phyloP scores from a whole-genome alignment of 2,329 filamentous ascomycete genomes.

The Beauveria medogensis region DNA sequence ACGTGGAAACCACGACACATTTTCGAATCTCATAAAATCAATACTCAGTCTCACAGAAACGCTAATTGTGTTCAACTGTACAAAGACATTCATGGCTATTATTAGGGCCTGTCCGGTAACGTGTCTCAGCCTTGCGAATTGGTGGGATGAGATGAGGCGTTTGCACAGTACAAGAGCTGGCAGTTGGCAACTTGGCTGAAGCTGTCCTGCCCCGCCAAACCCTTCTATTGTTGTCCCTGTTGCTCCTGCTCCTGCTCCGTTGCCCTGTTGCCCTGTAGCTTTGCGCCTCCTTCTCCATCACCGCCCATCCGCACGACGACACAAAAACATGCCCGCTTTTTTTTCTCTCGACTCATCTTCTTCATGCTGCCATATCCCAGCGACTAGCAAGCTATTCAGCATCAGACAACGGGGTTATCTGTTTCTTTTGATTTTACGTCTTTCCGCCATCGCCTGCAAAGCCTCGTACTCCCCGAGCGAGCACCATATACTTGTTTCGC shows the following conservation, averaged over 20 bases:
- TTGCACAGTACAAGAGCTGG: not conserved
- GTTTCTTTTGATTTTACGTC: not conserved
- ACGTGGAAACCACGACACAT: too few relatives aligned
- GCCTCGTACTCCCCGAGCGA: not conserved
- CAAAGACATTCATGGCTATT: too few relatives aligned
- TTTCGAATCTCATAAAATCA: too few relatives aligned
- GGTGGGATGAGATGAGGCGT: not conserved
- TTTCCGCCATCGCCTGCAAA: not conserved
- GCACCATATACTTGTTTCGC: not conserved
- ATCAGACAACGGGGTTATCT: not conserved
- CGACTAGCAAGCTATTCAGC: not conserved
- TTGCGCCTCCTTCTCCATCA: constrained; percentile 2
- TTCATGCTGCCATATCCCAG: not conserved
- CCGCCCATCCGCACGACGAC: constrained; percentile 9
- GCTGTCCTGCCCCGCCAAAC: not conserved
- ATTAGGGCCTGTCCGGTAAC: not conserved
- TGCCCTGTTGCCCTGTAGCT: not conserved
- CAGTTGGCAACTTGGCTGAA: not conserved
- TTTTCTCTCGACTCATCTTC: constrained; percentile 1
- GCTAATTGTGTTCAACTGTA: too few relatives aligned
- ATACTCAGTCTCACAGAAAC: too few relatives aligned
- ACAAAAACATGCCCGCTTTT: constrained; percentile 7
- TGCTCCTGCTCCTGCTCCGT: not conserved
- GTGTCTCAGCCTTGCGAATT: not conserved
- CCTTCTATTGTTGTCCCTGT: not conserved